Percentiles rank a stretch among this genome's conserved stretches.
Conservation (phyloP, 2,329 filamentous ascomycete genomes). For the Colletotrichum sidae region DNA sequence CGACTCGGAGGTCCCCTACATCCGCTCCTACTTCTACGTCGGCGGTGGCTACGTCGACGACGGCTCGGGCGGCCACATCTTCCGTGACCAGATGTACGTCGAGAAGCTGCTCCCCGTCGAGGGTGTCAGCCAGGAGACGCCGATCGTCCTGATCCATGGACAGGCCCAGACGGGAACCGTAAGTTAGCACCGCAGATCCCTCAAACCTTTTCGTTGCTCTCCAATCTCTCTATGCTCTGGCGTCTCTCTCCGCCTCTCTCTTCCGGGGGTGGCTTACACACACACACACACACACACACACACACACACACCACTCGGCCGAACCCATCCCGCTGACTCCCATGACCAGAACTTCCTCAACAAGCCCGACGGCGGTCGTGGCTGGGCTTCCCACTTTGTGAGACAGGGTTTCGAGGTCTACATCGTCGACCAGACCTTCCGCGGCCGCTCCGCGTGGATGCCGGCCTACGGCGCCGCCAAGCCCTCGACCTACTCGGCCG, state of each 20-base stretch:
- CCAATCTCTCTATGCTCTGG: not conserved
- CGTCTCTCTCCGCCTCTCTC: no score
- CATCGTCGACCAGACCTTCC: slow-evolving; percentile 58
- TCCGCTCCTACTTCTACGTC: slow-evolving; percentile 49
- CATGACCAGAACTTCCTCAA: slow-evolving; percentile 55
- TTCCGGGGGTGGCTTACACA: no score
- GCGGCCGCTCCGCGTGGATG: slow-evolving; percentile 57
- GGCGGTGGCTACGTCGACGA: slow-evolving; percentile 50
- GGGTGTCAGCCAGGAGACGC: slow-evolving; percentile 42
- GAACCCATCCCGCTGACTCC: slow-evolving; percentile 4
- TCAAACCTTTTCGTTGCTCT: not conserved
- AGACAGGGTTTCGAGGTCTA: slow-evolving; percentile 59
- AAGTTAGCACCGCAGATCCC: slow-evolving; percentile 38
- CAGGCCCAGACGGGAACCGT: slow-evolving; percentile 54
- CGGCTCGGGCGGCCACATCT: slow-evolving; percentile 44
- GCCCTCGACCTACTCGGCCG: slow-evolving; percentile 45
- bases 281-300: no score
- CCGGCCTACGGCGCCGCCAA: slow-evolving; percentile 44
- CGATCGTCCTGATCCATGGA: slow-evolving; percentile 58
- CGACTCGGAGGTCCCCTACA: slow-evolving; percentile 37
- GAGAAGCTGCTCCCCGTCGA: slow-evolving; percentile 56
- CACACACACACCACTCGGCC: slow-evolving; percentile 2
- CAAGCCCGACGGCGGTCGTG: slow-evolving; percentile 58
- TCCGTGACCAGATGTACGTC: slow-evolving; percentile 64
- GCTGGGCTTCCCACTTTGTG: slow-evolving; percentile 62